Evolutionary conservation across 768 basidiomycete species (phyloP).

Genomic region (Leucosporidium yakuticum): DNA sequence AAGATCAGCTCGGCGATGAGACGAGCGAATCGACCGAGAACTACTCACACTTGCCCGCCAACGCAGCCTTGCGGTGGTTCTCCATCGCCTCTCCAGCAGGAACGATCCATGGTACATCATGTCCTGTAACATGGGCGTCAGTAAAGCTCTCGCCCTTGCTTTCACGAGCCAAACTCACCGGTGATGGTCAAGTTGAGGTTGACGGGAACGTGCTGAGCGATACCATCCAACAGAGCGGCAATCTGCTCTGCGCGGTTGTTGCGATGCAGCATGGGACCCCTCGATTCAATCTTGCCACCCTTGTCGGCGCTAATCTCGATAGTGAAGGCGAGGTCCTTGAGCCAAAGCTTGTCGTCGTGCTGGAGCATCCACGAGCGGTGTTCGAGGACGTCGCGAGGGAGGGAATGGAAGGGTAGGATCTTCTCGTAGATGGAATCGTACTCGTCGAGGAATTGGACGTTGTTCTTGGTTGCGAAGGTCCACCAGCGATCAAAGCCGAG

Average conservation of each 20-base stretch:
- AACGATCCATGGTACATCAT: constrained; percentile 33
- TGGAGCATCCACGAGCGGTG: constrained; percentile 23
- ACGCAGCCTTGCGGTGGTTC: constrained; percentile 16
- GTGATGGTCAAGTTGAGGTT: constrained; percentile 38
- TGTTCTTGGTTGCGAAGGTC: constrained; percentile 60
- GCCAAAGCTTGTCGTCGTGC: constrained; percentile 19
- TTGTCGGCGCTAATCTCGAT: constrained; percentile 21
- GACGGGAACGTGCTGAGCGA: constrained; percentile 32
- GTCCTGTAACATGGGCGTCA: constrained; percentile 5
- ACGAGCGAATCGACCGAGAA: neutral
- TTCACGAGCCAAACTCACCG: constrained; percentile 6
- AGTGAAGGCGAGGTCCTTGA: constrained; percentile 28
- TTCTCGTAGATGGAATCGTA: constrained; percentile 57
- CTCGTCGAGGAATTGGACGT: constrained; percentile 77
- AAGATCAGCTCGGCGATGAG: neutral
- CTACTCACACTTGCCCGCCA: constrained; percentile 17
- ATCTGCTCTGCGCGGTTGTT: constrained; percentile 25
- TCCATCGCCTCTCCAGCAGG: constrained; percentile 23
- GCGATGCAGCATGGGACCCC: constrained; percentile 15
- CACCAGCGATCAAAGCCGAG: neutral
- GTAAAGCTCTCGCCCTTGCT: neutral
- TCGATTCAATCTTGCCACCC: constrained; percentile 8
- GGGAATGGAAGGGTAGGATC: constrained; percentile 50
- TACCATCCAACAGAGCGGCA: constrained; percentile 23
- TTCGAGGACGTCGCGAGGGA: constrained; percentile 32